These are phyloP conservation scores for Solanum hybrid DNA, from an alignment of 305 asterid genomes.

Conservation along the genomic window DNA sequence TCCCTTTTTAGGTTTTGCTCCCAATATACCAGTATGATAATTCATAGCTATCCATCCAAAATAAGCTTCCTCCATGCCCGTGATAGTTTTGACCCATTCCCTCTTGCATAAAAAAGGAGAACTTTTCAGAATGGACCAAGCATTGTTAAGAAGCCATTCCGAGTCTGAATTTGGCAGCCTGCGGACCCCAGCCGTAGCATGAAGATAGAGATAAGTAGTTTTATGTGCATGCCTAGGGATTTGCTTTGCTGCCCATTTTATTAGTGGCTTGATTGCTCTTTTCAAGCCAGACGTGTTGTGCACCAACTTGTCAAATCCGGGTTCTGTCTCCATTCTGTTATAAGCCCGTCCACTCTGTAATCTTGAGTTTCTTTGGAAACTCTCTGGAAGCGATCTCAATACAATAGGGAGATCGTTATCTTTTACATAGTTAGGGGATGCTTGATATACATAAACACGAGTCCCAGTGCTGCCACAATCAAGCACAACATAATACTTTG, in stretches of 20 bases:
- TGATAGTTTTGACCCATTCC: slow-evolving; percentile 61
- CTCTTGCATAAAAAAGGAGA: slow-evolving; percentile 51
- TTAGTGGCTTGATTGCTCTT: slow-evolving; percentile 49
- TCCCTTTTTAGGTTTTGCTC: slow-evolving; percentile 41
- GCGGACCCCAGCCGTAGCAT: slow-evolving; percentile 73
- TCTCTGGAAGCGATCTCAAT: slow-evolving; percentile 75
- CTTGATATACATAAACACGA: slow-evolving; percentile 85
- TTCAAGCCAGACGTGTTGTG: slow-evolving; percentile 59
- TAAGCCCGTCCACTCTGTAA: slow-evolving; percentile 68
- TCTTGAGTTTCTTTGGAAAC: slow-evolving; percentile 37
- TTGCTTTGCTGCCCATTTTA: slow-evolving; percentile 61
- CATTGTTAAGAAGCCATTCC: slow-evolving; percentile 57
- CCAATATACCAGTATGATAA: slow-evolving; percentile 43
- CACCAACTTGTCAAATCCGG: slow-evolving; percentile 89
- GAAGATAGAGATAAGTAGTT: slow-evolving; percentile 46
- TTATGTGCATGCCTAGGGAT: slow-evolving; percentile 47
- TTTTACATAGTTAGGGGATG: slow-evolving; percentile 39
- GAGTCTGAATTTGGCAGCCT: slow-evolving; percentile 52
- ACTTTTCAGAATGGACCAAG: slow-evolving; percentile 46
- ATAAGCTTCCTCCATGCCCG: slow-evolving; percentile 61
- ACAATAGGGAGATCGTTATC: slow-evolving; percentile 55
- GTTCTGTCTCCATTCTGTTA: slow-evolving; percentile 91
- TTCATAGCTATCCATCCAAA: slow-evolving; percentile 69
- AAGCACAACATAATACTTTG: slow-evolving; percentile 67
- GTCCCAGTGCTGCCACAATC: slow-evolving; percentile 99